Percentiles rank a stretch among this genome's conserved stretches.
Conservation (phyloP, 2,329 filamentous ascomycete genomes). For the Botrytis aclada region DNA sequence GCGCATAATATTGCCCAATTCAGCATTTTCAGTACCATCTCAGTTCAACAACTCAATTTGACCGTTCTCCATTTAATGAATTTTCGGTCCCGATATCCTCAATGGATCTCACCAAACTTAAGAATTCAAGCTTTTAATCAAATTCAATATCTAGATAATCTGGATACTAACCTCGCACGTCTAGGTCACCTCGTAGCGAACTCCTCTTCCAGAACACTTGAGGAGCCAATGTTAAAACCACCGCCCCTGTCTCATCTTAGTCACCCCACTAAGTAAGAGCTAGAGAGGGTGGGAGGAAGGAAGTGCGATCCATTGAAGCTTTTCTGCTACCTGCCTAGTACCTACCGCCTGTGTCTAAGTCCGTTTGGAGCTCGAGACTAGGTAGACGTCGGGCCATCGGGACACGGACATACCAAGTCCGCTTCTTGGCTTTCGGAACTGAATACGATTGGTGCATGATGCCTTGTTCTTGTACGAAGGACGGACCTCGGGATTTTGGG, state of each 20-base stretch:
- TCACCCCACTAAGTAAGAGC: neutral
- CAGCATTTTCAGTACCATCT: neutral
- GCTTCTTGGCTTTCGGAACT: neutral
- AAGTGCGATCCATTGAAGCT: neutral
- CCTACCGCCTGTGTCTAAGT: neutral
- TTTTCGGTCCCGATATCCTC: neutral
- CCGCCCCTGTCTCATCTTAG: slow-evolving; percentile 1
- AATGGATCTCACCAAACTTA: neutral
- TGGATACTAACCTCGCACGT: neutral
- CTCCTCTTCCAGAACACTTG: neutral
- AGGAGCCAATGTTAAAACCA: neutral
- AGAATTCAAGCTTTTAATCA: neutral
- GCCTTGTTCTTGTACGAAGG: neutral
- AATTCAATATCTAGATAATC: neutral
- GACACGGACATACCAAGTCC: neutral
- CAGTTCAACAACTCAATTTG: neutral
- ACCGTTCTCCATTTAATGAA: neutral
- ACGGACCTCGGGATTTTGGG: too few species aligned
- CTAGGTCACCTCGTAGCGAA: neutral
- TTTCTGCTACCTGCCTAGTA: neutral
- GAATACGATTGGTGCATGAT: neutral
- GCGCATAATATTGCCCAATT: neutral
- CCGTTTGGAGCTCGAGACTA: neutral
- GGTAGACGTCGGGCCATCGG: neutral
- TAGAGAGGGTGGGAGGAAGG: neutral